Evolutionary conservation across 495 filamentous ascomycete species (phyloP).

Genomic region (Penicillium robsamsonii): DNA sequence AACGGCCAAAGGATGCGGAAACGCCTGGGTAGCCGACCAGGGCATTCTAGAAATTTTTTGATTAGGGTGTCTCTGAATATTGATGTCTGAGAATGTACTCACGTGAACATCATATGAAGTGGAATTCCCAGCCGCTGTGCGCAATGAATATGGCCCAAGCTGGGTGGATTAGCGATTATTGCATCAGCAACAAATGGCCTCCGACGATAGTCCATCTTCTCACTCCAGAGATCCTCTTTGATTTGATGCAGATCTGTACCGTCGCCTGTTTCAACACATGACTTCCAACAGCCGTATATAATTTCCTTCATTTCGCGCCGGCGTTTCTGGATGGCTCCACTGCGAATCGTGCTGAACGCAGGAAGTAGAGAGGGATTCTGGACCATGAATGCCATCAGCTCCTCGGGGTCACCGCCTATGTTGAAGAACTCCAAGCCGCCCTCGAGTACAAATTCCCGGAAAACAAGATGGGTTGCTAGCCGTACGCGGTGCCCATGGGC

Average conservation of each 20-base stretch:
- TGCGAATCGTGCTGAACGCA: conserved; percentile 60
- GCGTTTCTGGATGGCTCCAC: conserved; percentile 65
- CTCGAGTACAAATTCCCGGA: conserved; percentile 67
- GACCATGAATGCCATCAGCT: conserved; percentile 87
- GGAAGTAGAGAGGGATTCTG: conserved; percentile 82
- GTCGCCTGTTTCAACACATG: conserved; percentile 65
- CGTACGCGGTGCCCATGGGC: conserved; percentile 71
- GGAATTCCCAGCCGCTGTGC: conserved; percentile 77
- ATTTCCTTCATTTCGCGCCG: conserved; percentile 67
- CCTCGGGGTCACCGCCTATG: conserved; percentile 75
- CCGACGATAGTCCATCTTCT: conserved; percentile 34
- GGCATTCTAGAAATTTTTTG: conserved; percentile 52
- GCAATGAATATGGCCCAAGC: conserved; percentile 79
- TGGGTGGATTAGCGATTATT: conserved; percentile 84
- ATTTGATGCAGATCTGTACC: conserved; percentile 48
- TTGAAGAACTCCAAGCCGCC: conserved; percentile 76
- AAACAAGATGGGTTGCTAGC: conserved; percentile 72
- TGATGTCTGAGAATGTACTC: conserved; percentile 21
- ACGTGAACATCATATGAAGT: conserved; percentile 82
- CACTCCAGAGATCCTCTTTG: conserved; percentile 41
- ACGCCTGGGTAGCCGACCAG: conserved; percentile 54
- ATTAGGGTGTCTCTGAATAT: background rate
- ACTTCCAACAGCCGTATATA: conserved; percentile 73
- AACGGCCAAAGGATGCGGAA: conserved; percentile 57
- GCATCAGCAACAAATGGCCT: conserved; percentile 74